These are phyloP conservation scores for Candida ulmi DNA, from an alignment of 805 yeast species.

Conservation along the genomic window DNA sequence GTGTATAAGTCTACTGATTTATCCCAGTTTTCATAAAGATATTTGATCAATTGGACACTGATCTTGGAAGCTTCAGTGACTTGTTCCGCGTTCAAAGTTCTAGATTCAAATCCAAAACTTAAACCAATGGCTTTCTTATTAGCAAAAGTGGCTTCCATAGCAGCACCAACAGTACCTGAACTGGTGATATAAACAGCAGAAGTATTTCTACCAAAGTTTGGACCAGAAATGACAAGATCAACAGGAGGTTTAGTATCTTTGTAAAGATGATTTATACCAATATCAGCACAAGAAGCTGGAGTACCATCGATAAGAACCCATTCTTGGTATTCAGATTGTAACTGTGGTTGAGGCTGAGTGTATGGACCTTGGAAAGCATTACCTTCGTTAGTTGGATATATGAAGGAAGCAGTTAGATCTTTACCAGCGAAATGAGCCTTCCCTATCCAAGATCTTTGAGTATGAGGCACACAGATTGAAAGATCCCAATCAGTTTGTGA, in stretches of 20 bases:
- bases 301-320: slow-evolving; percentile 91
- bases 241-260: slow-evolving; percentile 46
- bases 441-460: slow-evolving; percentile 93
- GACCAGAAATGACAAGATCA: slow-evolving; percentile 90
- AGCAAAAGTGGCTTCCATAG: slow-evolving; percentile 82
- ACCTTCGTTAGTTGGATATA: slow-evolving; percentile 52
- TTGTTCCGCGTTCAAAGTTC: slow-evolving; percentile 42
- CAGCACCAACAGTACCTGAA: slow-evolving; percentile 95
- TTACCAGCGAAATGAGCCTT: slow-evolving; percentile 91
- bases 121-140: slow-evolving; percentile 69
- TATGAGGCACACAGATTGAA: slow-evolving; percentile 74
- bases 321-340: slow-evolving; percentile 45
- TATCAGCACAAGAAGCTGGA: slow-evolving; percentile 92
- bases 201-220: slow-evolving; percentile 92
- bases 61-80: slow-evolving; percentile 62
- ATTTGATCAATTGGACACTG: slow-evolving; percentile 56
- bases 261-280: slow-evolving; percentile 73
- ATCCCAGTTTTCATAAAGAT: slow-evolving; percentile 57
- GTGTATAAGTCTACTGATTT: slow-evolving; percentile 62
- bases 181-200: slow-evolving; percentile 84
- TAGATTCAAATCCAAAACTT: slow-evolving; percentile 71
- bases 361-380: slow-evolving; percentile 67
- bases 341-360: slow-evolving; percentile 39
- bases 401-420: slow-evolving; percentile 51
- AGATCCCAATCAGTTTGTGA: slow-evolving; percentile 75